Evolutionary conservation across 371 early-diverging fungal species (phyloP).

Genomic region (Gilbertella persicaria): DNA sequence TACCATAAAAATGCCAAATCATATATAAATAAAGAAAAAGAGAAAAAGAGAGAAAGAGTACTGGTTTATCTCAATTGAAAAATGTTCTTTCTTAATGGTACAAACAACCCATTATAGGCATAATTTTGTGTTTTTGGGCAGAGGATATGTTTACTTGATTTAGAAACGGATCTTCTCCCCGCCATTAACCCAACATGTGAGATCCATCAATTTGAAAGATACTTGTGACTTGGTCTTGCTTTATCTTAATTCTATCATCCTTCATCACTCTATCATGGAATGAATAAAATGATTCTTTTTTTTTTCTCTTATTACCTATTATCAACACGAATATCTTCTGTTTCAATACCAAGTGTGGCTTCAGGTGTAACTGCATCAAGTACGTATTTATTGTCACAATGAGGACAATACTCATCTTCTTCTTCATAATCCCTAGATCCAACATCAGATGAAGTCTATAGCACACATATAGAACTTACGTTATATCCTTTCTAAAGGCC

Average conservation of each 20-base stretch:
- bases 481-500: conserved; percentile 91
- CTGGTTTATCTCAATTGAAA: too few relatives aligned
- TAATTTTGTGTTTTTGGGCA: too few relatives aligned
- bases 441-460: background rate
- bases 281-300: background rate
- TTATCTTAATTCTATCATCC: conserved; percentile 34
- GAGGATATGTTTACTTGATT: too few relatives aligned
- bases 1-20: conserved; percentile 14
- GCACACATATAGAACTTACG: conserved; percentile 36
- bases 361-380: conserved; percentile 90
- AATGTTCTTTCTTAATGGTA: too few relatives aligned
- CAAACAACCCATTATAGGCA: too few relatives aligned
- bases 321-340: conserved; percentile 84
- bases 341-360: conserved; percentile 85
- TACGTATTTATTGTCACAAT: conserved; percentile 96
- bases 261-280: conserved; percentile 32
- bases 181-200: conserved; percentile 47
- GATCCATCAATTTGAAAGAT: conserved; percentile 46
- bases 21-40: background rate
- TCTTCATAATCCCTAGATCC: conserved; percentile 80
- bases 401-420: conserved; percentile 95
- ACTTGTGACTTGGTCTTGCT: conserved; percentile 26
- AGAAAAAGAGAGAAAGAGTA: background rate
- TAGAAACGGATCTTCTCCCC: too few relatives aligned
- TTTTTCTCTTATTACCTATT: conserved; percentile 46